Evolutionary conservation across 2,329 filamentous ascomycete genomes (phyloP), one percentile per base, ranked within the genome.

Genomic region (Stagonosporopsis vannaccii): DNA sequence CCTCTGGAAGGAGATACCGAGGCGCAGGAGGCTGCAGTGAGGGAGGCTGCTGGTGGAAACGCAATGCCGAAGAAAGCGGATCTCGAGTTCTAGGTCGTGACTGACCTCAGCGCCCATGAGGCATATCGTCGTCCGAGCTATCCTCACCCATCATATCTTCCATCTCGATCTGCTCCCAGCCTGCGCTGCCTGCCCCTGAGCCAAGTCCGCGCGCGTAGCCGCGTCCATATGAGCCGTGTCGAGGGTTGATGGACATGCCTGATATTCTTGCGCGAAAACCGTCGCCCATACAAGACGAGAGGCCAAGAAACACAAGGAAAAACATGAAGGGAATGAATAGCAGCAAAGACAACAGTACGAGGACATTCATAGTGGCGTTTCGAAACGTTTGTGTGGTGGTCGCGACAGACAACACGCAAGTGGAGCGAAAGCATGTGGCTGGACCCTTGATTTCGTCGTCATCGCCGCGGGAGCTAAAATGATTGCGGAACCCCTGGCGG

Each of bases 1-100:
- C 95, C 95, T 0, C 81, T 94, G 36, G 90, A 92, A 51, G 91
- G 90, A 2, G 91, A 92, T 62, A 84, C 78, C 39, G 85, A 86
- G 66, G 85, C 82, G 13, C 85, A 87, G 70, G 80, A 82, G 56
- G 79, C 77, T 12, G 67, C 67, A 36, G 68, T 68, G 13, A 62
- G 69, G 43, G 77, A 54, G 75, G 68, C 37, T 59, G 68, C 71
- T 30, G 59, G 70, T 71, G 45, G 77, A 75, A 59, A 84, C 2
- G 83, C 82, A 47, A 91, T 91, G 53, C 73, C 74, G 42, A 72
- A 65, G 46, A 77, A 76, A 60, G 63, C 69, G 35, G 87, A 90
- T 62, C 84, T 96, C 45, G 90, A 95, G 47, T 96, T 96, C 44
- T 75, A 61, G 61, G 17, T 33, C 3, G 30, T 17, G 17, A 13